phyloP scores from a whole-genome alignment of 345 rosid genomes.

The Mallotus nudiflorus region DNA sequence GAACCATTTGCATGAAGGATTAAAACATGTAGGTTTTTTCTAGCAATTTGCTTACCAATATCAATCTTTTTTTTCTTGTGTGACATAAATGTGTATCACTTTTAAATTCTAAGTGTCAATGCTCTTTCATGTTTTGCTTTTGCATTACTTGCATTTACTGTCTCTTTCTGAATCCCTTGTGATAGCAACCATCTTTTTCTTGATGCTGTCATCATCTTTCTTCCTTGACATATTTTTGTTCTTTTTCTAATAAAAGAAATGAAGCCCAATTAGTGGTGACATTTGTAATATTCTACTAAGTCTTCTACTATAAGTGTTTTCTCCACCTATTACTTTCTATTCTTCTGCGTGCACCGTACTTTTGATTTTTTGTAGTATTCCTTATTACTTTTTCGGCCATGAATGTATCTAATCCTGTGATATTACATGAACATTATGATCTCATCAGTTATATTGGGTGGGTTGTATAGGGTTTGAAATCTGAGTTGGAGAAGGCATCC shows the following conservation, averaged over 20 bases:
- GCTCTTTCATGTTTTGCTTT: neutral
- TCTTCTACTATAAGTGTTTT: neutral
- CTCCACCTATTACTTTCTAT: neutral
- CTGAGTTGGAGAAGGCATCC: slow-evolving; percentile 93
- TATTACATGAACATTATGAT: neutral
- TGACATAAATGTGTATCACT: neutral
- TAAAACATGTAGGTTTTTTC: slow-evolving; percentile 76
- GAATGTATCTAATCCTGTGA: neutral
- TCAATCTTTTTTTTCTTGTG: neutral
- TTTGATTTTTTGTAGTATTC: neutral
- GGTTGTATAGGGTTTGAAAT: slow-evolving; percentile 70
- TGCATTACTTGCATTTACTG: neutral
- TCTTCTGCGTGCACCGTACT: neutral
- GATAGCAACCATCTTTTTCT: neutral
- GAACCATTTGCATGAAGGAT: slow-evolving; percentile 97
- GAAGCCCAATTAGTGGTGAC: neutral
- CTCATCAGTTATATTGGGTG: slow-evolving; percentile 10
- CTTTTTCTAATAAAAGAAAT: neutral
- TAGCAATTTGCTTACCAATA: neutral
- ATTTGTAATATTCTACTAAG: neutral
- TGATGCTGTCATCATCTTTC: neutral
- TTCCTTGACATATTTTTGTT: neutral
- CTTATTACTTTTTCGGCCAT: neutral
- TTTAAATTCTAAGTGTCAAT: neutral
- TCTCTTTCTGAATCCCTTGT: neutral